These are phyloP conservation scores for Thalia dealbata DNA, from an alignment of 176 grass and related monocot species.

Conservation along the genomic window DNA sequence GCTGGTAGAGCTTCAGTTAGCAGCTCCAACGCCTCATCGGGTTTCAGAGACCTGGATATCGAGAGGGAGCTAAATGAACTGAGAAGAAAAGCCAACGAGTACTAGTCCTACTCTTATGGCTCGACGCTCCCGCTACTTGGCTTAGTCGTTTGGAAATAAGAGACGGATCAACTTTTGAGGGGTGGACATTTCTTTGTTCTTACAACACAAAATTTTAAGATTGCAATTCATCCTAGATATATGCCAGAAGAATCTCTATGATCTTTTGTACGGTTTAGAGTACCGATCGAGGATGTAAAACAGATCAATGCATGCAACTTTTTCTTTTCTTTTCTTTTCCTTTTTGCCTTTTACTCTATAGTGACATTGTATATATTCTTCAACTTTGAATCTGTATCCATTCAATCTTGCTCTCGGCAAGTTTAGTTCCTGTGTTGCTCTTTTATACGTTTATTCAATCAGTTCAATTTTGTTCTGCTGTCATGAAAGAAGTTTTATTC, in stretches of 20 bases:
- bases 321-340: no score
- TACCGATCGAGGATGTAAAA: no score
- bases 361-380: no score
- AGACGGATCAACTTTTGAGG: neutral
- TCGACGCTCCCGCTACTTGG: neutral
- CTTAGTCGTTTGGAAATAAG: neutral
- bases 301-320: neutral
- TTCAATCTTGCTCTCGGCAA: no score
- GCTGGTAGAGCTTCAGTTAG: conserved; percentile 42
- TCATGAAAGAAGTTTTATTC: no score
- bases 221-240: neutral
- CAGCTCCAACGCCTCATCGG: conserved; percentile 27
- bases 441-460: no score
- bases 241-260: no score
- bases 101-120: neutral
- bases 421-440: no score
- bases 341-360: no score
- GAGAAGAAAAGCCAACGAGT: conserved; percentile 2
- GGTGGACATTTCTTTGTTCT: neutral
- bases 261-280: no score
- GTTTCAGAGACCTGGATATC: conserved; percentile 40
- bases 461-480: no score
- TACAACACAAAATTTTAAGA: neutral
- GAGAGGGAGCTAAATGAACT: conserved; percentile 4
- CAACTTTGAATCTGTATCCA: no score